Evolutionary conservation across 441 rosid genomes (phyloP).

Genomic region (Biscutella laevigata): DNA sequence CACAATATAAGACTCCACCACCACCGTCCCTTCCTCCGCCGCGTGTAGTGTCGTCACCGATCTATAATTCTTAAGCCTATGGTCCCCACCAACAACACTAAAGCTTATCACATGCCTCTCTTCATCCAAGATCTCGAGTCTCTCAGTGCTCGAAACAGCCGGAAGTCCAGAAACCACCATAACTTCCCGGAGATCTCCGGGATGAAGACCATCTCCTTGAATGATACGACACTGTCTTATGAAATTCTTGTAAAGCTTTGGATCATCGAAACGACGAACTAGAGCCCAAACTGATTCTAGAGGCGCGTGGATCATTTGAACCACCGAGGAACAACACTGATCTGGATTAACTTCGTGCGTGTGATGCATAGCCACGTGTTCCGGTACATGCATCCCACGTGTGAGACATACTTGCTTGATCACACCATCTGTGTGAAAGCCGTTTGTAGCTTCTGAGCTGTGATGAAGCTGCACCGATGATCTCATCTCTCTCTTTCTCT

Average conservation of each 20-base stretch:
- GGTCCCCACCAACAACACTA: conserved; percentile 69
- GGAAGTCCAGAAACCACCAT: conserved; percentile 72
- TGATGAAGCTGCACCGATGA: conserved; percentile 28
- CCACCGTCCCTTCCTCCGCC: conserved; percentile 40
- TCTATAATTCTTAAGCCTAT: conserved; percentile 51
- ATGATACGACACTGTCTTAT: conserved; percentile 60
- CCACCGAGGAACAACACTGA: conserved; percentile 58
- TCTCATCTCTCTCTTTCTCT: conserved; percentile 14
- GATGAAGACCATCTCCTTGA: conserved; percentile 46
- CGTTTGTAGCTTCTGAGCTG: conserved; percentile 19
- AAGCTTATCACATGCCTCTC: conserved; percentile 61
- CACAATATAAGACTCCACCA: conserved; percentile 63
- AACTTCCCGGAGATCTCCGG: conserved; percentile 58
- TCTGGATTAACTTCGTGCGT: conserved; percentile 35
- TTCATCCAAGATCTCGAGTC: conserved; percentile 72
- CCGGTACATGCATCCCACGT: conserved; percentile 30
- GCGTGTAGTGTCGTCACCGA: conserved; percentile 64
- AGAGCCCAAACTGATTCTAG: conserved; percentile 57
- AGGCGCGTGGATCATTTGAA: conserved; percentile 45
- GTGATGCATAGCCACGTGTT: conserved; percentile 43
- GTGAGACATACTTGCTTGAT: conserved; percentile 24
- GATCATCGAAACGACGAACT: conserved; percentile 66
- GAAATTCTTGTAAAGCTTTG: conserved; percentile 65
- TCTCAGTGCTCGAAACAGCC: conserved; percentile 54
- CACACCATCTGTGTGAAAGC: conserved; percentile 20